A percentile compares a stretch with the other conserved stretches of the same genome.
These are phyloP conservation scores for Vanrija pseudolonga DNA, from an alignment of 1,284 basidiomycete species.

Conservation along the genomic window DNA sequence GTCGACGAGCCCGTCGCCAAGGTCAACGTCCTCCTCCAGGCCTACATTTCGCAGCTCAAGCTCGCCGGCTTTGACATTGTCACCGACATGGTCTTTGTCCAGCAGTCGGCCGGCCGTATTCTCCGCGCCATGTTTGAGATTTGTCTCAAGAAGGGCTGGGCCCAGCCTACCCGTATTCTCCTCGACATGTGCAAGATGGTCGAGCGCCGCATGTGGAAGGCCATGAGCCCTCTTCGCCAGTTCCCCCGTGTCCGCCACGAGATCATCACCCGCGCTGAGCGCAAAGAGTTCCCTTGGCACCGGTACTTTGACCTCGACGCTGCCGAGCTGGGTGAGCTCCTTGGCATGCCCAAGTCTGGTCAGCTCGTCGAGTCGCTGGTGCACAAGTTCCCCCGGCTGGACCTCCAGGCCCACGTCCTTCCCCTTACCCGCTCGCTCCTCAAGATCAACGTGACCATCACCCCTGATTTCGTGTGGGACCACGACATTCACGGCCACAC, in stretches of 20 bases:
- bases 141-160: constrained; percentile 97
- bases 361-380: constrained; percentile 90
- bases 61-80: constrained; percentile 94
- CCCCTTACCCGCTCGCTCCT: constrained; percentile 86
- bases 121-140: constrained; percentile 97
- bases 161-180: constrained; percentile 82
- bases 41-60: constrained; percentile 92
- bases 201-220: constrained; percentile 90
- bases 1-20: constrained; percentile 96
- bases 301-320: constrained; percentile 88
- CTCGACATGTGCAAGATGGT: constrained; percentile 98
- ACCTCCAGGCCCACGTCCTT: constrained; percentile 88
- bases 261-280: constrained; percentile 86
- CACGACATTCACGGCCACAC: constrained; percentile 85
- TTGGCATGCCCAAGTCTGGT: constrained; percentile 89
- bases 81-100: constrained; percentile 97
- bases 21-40: constrained; percentile 93
- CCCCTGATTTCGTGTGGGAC: constrained; percentile 96
- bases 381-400: constrained; percentile 92
- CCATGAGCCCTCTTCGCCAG: constrained; percentile 95
- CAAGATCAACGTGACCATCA: constrained; percentile 83
- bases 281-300: constrained; percentile 98
- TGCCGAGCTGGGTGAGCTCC: constrained; percentile 86
- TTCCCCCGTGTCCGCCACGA: constrained; percentile 68
- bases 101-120: constrained; percentile 88